Evolutionary conservation across 2,329 filamentous ascomycete species (phyloP).

Genomic region (Fonsecaea pugnacius): DNA sequence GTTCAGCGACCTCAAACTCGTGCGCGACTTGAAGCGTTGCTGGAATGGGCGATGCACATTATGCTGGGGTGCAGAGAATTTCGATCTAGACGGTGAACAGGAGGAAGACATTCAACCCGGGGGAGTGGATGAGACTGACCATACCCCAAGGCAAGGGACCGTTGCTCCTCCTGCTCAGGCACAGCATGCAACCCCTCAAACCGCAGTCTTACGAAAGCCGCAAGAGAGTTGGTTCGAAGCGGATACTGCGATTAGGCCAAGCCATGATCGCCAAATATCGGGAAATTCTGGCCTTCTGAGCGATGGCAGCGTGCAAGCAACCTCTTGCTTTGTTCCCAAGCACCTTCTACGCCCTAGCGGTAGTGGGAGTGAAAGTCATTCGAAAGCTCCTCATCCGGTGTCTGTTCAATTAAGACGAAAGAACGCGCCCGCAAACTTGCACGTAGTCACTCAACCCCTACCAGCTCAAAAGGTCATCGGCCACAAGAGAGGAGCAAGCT

Average conservation of each 20-base stretch:
- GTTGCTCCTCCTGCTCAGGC: neutral
- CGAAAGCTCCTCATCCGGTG: conserved; percentile 49
- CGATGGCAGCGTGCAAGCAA: conserved; percentile 59
- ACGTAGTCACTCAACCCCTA: conserved; percentile 38
- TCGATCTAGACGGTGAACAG: conserved; percentile 63
- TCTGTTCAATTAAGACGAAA: conserved; percentile 44
- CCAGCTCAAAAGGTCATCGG: conserved; percentile 58
- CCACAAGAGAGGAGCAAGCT: conserved; percentile 85
- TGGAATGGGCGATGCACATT: conserved; percentile 89
- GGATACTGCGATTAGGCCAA: conserved; percentile 50
- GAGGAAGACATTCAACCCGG: conserved; percentile 75
- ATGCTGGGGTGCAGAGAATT: conserved; percentile 81
- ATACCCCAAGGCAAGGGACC: conserved; percentile 32
- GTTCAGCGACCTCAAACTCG: conserved; percentile 76
- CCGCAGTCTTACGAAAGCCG: conserved; percentile 24
- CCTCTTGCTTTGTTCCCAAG: conserved; percentile 64
- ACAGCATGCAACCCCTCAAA: conserved; percentile 17
- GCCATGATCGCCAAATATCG: conserved; percentile 34
- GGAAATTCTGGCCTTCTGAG: conserved; percentile 41
- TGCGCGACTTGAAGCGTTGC: conserved; percentile 93
- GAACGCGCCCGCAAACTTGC: conserved; percentile 38
- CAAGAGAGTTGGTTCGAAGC: conserved; percentile 31
- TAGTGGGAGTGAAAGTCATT: conserved; percentile 37
- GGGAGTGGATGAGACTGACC: conserved; percentile 63
- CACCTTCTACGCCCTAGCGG: conserved; percentile 34